These are phyloP conservation scores for Annulohypoxylon stygium DNA, from an alignment of 495 filamentous ascomycete genomes.

Conservation along the genomic window DNA sequence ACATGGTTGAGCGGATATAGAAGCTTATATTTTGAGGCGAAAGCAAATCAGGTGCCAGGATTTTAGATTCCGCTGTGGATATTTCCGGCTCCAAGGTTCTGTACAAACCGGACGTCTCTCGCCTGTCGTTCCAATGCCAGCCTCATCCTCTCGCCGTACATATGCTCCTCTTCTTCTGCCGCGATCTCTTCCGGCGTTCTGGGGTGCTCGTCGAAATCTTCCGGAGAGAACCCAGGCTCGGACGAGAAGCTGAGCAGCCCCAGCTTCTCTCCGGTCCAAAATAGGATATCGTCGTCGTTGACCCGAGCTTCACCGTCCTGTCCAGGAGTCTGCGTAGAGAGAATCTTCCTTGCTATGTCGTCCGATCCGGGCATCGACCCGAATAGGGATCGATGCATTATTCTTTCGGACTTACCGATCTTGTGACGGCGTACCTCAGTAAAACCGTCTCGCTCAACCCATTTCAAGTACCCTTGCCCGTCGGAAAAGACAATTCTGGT, in stretches of 20 bases:
- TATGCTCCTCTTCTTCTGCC: slow-evolving; percentile 59
- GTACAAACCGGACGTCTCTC: slow-evolving; percentile 83
- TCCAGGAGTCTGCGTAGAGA: slow-evolving; percentile 66
- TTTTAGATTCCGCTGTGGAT: slow-evolving; percentile 43
- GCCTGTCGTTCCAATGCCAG: slow-evolving; percentile 82
- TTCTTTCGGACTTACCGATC: slow-evolving; percentile 66
- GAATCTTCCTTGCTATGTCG: slow-evolving; percentile 78
- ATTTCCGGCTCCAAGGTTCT: slow-evolving; percentile 67
- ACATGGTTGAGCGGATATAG: slow-evolving; percentile 1
- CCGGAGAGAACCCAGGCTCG: slow-evolving; percentile 59
- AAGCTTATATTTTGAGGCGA: slow-evolving; percentile 2
- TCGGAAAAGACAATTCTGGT: slow-evolving; percentile 88
- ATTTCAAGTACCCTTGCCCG: slow-evolving; percentile 85
- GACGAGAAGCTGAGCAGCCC: slow-evolving; percentile 76
- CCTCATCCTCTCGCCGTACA: slow-evolving; percentile 78
- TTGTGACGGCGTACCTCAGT: slow-evolving; percentile 83
- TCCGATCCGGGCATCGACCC: slow-evolving; percentile 64
- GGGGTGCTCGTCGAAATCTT: slow-evolving; percentile 62
- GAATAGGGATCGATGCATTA: slow-evolving; percentile 58
- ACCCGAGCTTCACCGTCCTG: slow-evolving; percentile 50
- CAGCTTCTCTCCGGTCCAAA: slow-evolving; percentile 86
- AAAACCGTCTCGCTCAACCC: slow-evolving; percentile 90
- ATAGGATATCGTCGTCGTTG: slow-evolving; percentile 73
- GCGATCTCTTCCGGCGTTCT: slow-evolving; percentile 59
- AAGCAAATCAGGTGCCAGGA: slow-evolving; percentile 24